Evolutionary conservation across 73 alveolate genomes (phyloP), one percentile per base, ranked within the genome.

Genomic region (Paramecium sexaurelia): DNA sequence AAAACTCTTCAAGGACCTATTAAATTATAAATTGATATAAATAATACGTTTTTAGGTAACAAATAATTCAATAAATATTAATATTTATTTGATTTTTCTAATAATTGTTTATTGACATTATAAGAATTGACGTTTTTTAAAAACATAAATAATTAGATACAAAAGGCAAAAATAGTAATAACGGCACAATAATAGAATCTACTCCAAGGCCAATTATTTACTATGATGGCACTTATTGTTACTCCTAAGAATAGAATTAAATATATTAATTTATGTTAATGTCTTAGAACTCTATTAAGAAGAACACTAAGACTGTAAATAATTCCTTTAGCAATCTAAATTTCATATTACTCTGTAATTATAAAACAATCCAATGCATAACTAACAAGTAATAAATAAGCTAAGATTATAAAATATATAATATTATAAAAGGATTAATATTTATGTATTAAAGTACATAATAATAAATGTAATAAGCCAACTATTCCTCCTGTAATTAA

Each of bases 1-100:
- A 78, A 45, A 78, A 78, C 73, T 78, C 43, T 78, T 78, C 75
- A 39, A 78, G 73, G 15, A 78, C 55, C 90, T 78, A 19, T 6
- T 19, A 0, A 20, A 22, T 39, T n/a, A 24, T 1, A 40, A 1
- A 29, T 41, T 13, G 20, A 24, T 17, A n/a, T 22, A 13, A 15
- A 29, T 35, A 11, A 29, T 73, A 78, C 90, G 41, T 78, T 32
- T 78, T 78, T 41, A 0, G 90, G 90, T 11, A 78, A 78, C 41
- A 78, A 45, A 43, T 78, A 78, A 29, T 29, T 29, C 55, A 78
- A 78, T 39, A 78, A 33, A 45, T 40, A 29, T 36, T 39, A 2
- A n/a, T 78, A 45, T 41, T 43, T 41, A 5, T 20, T 41, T 41
- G 43, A 78, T 40, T 78, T 78, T 41, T 78, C 75, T 2, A 29